Evolutionary conservation across 2,329 filamentous ascomycete species (phyloP).

Genomic region (Pseudopyricularia javanii): DNA sequence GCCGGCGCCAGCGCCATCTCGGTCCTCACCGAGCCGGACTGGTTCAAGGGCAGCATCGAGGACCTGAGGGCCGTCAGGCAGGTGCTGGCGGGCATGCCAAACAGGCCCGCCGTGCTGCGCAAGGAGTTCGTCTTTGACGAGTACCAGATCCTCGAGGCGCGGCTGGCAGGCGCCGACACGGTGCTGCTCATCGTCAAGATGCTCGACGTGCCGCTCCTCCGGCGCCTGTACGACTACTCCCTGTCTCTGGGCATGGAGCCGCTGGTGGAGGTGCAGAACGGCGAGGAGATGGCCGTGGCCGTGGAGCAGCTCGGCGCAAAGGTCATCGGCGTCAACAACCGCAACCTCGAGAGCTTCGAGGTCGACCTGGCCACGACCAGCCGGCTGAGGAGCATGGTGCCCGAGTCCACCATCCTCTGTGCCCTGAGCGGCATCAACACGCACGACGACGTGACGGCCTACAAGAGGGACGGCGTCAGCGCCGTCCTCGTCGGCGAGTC

Average conservation of each 20-base stretch:
- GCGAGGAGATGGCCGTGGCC: conserved; percentile 82
- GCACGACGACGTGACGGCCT: conserved; percentile 76
- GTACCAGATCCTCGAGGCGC: conserved; percentile 92
- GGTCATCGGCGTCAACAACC: conserved; percentile 95
- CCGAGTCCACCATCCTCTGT: conserved; percentile 76
- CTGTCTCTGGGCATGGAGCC: conserved; percentile 91
- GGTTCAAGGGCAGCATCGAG: conserved; percentile 98
- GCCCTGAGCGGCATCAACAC: conserved; percentile 90
- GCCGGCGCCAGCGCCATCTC: conserved; percentile 95
- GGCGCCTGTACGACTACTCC: conserved; percentile 77
- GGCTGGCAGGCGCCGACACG: conserved; percentile 72
- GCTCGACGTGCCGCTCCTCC: conserved; percentile 65
- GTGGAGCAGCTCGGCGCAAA: conserved; percentile 68
- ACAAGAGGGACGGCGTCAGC: conserved; percentile 79
- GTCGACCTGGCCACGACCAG: conserved; percentile 90
- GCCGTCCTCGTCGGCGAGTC: conserved; percentile 92
- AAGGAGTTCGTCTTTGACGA: conserved; percentile 98
- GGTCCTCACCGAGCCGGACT: conserved; percentile 95
- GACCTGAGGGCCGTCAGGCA: conserved; percentile 80
- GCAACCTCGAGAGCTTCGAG: conserved; percentile 91
- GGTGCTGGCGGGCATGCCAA: conserved; percentile 80
- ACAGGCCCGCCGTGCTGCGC: conserved; percentile 79
- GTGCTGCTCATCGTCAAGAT: conserved; percentile 97
- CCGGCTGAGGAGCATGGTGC: conserved; percentile 75
- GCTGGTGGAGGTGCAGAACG: conserved; percentile 89